A percentile compares a stretch with the other conserved stretches of the same genome.
Conservation (phyloP, 225 moss, liverwort and hornwort species). For the Anthoceros angustus region DNA sequence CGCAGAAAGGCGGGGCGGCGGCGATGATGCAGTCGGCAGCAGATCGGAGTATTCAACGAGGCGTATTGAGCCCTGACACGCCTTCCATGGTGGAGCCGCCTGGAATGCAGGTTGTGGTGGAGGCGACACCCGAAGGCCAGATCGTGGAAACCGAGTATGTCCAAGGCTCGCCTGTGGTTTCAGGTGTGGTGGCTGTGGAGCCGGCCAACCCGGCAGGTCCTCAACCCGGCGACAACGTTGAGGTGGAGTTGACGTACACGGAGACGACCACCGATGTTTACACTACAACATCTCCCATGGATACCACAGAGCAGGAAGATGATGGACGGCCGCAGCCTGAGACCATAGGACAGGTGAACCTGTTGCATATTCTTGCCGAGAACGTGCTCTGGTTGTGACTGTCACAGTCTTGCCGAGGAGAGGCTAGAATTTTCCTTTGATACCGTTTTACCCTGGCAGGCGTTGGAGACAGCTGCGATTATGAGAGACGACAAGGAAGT, state of each 20-base stretch:
- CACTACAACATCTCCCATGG: not conserved
- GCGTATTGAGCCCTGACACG: not conserved
- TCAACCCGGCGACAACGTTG: not conserved
- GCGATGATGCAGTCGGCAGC: constrained; percentile 3
- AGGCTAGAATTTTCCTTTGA: not conserved
- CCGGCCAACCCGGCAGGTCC: not conserved
- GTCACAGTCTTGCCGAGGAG: not conserved
- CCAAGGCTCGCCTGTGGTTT: not conserved
- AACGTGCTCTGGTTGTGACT: not conserved
- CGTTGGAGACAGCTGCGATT: not conserved
- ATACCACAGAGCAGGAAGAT: not conserved
- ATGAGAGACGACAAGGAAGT: not conserved
- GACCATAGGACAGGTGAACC: not conserved
- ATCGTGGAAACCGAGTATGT: not conserved
- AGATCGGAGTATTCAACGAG: not conserved
- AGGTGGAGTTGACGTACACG: not conserved
- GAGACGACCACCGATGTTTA: not conserved
- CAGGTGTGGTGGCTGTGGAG: not conserved
- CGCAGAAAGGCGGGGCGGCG: not conserved
- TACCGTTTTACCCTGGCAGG: not conserved
- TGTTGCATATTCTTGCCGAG: not conserved
- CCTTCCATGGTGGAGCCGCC: not conserved
- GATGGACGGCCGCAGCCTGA: not conserved
- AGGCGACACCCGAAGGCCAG: not conserved
- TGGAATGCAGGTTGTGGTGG: not conserved